Evolutionary conservation across 2,329 filamentous ascomycete genomes (phyloP), one percentile per base, ranked within the genome.

Genomic region (Fusarium musae): DNA sequence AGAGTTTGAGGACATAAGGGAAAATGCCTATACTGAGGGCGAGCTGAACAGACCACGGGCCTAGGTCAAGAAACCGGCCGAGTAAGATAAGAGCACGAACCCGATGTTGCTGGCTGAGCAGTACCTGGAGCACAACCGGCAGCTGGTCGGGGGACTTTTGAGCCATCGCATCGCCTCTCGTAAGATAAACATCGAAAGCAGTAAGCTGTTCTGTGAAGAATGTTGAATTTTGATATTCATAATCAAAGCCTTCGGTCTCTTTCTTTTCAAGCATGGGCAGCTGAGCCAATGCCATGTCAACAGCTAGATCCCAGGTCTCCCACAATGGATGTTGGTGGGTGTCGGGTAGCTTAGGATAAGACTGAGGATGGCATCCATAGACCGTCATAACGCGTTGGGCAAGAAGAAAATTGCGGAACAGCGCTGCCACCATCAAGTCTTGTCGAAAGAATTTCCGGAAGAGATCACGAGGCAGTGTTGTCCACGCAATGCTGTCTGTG

Each of bases 401-500:
- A 6, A 99, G 89, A 3, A 99, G 88, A 79, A 98, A 98, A 80
- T 99, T 99, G 59, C 96, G 91, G 82, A 98, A 99, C 12, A 99
- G 85, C 4, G 96, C 96, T 17, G 96, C 96, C n/a, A 99, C 96
- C 95, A 99, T 98, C 17, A 99, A 87, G 81, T 99, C 96, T 81
- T 99, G 96, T 46, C 96, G 87, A 82, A 99, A 99, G 68, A 98
- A 93, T 82, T 97, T 97, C 82, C 97, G 95, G 84, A 99, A 99
- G 16, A 98, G 85, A 26, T 95, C 90, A 50, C 96, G 92, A 6
- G 95, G 94, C 8, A 99, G 85, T 9, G 94, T 97, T 37, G 97
- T 98, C 96, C 96, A 99, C 1, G 96, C 96, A 78, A 99, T 99
- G 3, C 96, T 98, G 80, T 99, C 96, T 1, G 96, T 99, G 74